Percentiles rank a stretch among this genome's conserved stretches.
These are phyloP conservation scores for Ophiostoma quercus DNA, from an alignment of 2,329 filamentous ascomycete genomes.

Conservation along the genomic window DNA sequence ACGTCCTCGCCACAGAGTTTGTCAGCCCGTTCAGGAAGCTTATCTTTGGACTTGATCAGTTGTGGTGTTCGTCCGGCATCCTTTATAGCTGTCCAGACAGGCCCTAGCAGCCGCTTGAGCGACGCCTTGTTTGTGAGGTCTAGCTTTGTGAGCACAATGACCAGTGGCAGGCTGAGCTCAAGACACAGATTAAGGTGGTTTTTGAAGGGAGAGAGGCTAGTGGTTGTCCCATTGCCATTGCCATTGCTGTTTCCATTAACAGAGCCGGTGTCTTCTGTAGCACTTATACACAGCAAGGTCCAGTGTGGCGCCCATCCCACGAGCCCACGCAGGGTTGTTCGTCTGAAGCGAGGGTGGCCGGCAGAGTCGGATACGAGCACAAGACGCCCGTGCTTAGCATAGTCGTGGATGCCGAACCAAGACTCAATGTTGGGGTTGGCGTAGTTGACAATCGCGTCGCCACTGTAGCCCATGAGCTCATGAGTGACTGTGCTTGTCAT, in stretches of 20 bases:
- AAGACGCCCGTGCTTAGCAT: conserved; percentile 65
- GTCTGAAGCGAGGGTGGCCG: conserved; percentile 80
- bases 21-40: conserved; percentile 44
- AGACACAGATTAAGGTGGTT: conserved; percentile 82
- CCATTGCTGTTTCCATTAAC: neutral
- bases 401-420: conserved; percentile 89
- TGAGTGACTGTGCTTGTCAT: conserved; percentile 93
- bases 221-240: neutral
- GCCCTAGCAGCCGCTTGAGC: conserved; percentile 64
- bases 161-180: conserved; percentile 69
- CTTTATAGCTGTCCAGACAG: conserved; percentile 73
- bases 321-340: conserved; percentile 83
- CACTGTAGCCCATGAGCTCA: conserved; percentile 80
- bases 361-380: conserved; percentile 90
- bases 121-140: conserved; percentile 66
- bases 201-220: conserved; percentile 57
- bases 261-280: conserved; percentile 56
- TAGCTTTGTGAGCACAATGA: conserved; percentile 83
- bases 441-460: conserved; percentile 67
- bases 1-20: conserved; percentile 53
- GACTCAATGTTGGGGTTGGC: conserved; percentile 79
- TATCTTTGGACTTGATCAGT: conserved; percentile 58
- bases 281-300: conserved; percentile 71
- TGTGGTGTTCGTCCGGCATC: conserved; percentile 65
- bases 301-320: conserved; percentile 95